These are phyloP conservation scores for Artemisia argyi DNA, from an alignment of 129 eudicot genomes.

Conservation along the genomic window DNA sequence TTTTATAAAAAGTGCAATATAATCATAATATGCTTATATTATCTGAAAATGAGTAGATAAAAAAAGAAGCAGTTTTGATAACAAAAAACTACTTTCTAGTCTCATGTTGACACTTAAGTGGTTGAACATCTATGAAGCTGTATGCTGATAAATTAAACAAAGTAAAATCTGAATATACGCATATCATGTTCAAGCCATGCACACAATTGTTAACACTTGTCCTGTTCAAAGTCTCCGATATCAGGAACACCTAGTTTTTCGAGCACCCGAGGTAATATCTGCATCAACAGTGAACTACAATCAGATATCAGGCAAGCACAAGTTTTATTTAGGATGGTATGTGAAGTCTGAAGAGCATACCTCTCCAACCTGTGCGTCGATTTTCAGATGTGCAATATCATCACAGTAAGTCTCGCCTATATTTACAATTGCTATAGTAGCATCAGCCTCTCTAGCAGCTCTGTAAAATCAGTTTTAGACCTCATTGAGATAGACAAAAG, in stretches of 20 bases:
- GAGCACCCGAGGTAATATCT: not conserved
- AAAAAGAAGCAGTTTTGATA: too few species aligned
- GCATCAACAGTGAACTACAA: not conserved
- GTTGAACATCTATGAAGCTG: too few species aligned
- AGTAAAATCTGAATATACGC: too few species aligned
- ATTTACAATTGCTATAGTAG: conserved; percentile 70
- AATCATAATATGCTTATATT: too few species aligned
- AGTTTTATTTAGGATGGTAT: not conserved
- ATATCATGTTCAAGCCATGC: not conserved
- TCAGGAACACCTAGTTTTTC: not conserved
- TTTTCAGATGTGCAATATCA: conserved; percentile 37
- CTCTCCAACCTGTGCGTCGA: conserved; percentile 5
- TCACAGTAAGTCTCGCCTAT: conserved; percentile 69
- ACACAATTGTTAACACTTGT: not conserved
- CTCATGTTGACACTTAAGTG: too few species aligned
- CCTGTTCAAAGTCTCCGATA: not conserved
- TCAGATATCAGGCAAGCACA: not conserved
- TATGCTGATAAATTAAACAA: too few species aligned
- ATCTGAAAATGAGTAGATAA: too few species aligned
- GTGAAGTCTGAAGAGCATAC: not conserved
- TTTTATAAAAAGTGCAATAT: too few species aligned
- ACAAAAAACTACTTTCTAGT: too few species aligned
- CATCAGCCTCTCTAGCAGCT: conserved; percentile 82
- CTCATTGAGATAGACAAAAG: not conserved
- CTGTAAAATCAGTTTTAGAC: conserved; percentile 34